Evolutionary conservation across 805 yeast genomes (phyloP).

Genomic region (Lipomyces orientalis): DNA sequence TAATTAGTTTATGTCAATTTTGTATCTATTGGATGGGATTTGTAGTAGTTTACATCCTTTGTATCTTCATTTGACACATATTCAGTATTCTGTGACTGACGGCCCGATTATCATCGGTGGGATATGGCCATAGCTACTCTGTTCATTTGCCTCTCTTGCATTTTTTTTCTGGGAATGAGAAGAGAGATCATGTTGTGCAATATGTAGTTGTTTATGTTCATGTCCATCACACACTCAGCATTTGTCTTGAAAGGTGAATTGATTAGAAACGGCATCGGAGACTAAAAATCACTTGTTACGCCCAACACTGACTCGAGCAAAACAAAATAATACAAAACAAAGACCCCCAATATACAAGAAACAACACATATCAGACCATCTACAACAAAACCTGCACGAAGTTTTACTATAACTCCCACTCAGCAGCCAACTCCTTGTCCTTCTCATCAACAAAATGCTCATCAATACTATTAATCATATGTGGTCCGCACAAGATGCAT

Average conservation of each 20-base stretch:
- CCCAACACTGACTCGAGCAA: neutral
- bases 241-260: neutral
- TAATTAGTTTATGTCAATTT: too few species aligned
- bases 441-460: conserved; percentile 56
- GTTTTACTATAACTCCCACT: conserved; percentile 25
- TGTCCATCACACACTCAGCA: neutral
- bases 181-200: neutral
- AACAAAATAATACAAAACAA: neutral
- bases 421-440: conserved; percentile 23
- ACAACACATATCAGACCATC: neutral
- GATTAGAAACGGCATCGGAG: neutral
- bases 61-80: neutral
- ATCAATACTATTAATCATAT: conserved; percentile 72
- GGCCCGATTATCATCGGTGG: neutral
- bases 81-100: neutral
- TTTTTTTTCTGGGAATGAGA: neutral
- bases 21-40: neutral
- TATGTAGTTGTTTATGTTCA: neutral
- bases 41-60: neutral
- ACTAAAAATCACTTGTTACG: neutral
- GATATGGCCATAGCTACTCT: neutral
- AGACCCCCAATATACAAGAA: neutral
- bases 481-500: conserved; percentile 79
- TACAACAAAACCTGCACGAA: too few species aligned
- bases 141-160: neutral